Evolutionary conservation across 352 stramenopile species (phyloP).

Genomic region (Blastocystis hominis): DNA sequence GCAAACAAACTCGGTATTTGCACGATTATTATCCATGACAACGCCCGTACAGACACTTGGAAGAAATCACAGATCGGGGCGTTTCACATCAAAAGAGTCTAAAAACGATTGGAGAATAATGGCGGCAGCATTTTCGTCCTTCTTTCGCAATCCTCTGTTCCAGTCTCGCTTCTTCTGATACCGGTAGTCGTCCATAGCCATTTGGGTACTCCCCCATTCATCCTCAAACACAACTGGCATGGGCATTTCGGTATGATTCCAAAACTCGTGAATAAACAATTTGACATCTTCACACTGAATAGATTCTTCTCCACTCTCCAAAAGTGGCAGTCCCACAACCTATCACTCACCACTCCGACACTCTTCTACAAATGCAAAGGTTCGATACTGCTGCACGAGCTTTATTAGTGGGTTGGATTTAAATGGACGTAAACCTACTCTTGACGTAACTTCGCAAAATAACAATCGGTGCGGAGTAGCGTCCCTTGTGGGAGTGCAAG

Average conservation of each 20-base stretch:
- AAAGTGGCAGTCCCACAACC: slow-evolving; percentile 8
- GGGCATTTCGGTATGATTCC: background rate
- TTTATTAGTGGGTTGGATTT: background rate
- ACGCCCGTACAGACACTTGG: too few relatives aligned
- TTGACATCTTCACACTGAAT: slow-evolving; percentile 44
- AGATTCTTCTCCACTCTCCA: background rate
- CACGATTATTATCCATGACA: too few relatives aligned
- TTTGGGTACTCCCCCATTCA: background rate
- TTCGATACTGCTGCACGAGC: background rate
- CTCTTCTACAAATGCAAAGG: background rate
- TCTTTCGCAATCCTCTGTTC: slow-evolving; percentile 11
- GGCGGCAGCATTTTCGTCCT: background rate
- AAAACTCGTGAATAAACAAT: slow-evolving; percentile 27
- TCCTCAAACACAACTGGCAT: slow-evolving; percentile 9
- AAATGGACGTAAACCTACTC: background rate
- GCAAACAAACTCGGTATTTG: too few relatives aligned
- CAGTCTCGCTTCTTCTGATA: background rate
- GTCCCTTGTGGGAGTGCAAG: slow-evolving; percentile 2
- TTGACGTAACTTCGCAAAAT: background rate
- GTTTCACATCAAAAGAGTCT: background rate
- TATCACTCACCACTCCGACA: background rate
- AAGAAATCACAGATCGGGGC: background rate
- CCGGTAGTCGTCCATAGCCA: background rate
- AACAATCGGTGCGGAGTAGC: background rate
- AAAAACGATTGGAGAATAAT: slow-evolving; percentile 22